These are phyloP conservation scores for Colletotrichum theobromicola DNA, from an alignment of 2,329 filamentous ascomycete species.

Conservation along the genomic window DNA sequence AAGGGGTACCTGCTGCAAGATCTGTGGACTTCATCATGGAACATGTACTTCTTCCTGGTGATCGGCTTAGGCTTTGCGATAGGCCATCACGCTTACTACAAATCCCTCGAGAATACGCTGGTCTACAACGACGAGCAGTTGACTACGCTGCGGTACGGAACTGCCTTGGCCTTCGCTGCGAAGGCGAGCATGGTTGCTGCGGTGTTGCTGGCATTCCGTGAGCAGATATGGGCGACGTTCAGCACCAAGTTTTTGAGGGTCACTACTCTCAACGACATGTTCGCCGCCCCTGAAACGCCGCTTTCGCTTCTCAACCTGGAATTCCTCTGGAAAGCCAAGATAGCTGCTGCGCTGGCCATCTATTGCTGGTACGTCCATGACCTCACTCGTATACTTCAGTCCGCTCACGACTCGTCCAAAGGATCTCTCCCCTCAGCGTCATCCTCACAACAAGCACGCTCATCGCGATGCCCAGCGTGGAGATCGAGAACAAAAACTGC, in stretches of 20 bases:
- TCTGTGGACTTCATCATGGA: constrained; percentile 40
- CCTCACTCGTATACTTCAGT: fast-evolving
- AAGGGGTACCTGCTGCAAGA: background rate
- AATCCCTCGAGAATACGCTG: constrained; percentile 27
- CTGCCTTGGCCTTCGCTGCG: constrained; percentile 36
- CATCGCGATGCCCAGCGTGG: constrained; percentile 27
- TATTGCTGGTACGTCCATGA: constrained; percentile 31
- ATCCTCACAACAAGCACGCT: constrained; percentile 42
- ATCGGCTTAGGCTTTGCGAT: constrained; percentile 33
- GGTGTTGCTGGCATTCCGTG: constrained; percentile 26
- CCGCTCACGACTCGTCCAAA: background rate
- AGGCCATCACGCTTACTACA: constrained; percentile 39
- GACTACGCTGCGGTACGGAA: constrained; percentile 37
- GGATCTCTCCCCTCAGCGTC: constrained; percentile 35
- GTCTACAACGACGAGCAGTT: constrained; percentile 33
- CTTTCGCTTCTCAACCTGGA: constrained; percentile 28
- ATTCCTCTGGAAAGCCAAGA: constrained; percentile 31
- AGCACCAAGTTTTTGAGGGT: constrained; percentile 18
- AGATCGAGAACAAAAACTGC: constrained; percentile 26
- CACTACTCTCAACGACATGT: background rate
- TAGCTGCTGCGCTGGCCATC: constrained; percentile 35
- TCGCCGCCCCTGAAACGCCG: background rate
- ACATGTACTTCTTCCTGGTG: constrained; percentile 38
- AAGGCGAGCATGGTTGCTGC: constrained; percentile 39
- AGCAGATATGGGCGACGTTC: constrained; percentile 16